Conservation (phyloP, 2,329 filamentous ascomycete genomes). For the Tolypocladium amazonense region DNA sequence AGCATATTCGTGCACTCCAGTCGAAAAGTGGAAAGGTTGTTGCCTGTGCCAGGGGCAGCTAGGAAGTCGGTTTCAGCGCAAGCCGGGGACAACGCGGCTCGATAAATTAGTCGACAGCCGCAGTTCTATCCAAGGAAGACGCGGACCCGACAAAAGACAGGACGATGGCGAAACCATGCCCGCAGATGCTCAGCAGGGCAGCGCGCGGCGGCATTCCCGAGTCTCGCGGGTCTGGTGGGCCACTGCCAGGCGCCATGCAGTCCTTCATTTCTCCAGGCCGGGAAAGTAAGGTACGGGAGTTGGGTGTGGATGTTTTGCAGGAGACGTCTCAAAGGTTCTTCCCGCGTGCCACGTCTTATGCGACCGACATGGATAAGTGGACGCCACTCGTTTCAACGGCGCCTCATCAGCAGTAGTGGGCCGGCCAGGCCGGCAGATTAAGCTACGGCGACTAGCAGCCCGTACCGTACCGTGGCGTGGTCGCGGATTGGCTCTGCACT, state of each 20-base stretch:
- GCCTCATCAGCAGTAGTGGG: constrained; percentile 3
- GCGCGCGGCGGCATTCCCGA: background rate
- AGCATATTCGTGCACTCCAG: background rate
- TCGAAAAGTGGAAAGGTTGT: background rate
- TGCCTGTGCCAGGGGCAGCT: background rate
- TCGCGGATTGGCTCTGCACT: background rate
- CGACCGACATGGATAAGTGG: constrained; percentile 11
- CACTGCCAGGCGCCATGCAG: background rate
- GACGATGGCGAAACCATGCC: background rate
- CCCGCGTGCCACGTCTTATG: background rate
- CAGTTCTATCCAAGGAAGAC: background rate
- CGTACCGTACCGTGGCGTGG: background rate
- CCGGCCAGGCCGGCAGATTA: constrained; percentile 6
- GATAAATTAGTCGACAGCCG: background rate
- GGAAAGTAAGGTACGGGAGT: background rate
- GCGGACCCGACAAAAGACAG: background rate
- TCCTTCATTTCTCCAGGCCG: background rate
- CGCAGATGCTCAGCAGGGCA: background rate
- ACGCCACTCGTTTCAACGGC: constrained; percentile 13
- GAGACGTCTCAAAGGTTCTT: background rate
- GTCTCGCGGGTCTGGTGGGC: background rate
- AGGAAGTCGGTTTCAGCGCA: background rate
- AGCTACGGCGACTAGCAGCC: background rate
- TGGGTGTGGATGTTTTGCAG: constrained; percentile 1
- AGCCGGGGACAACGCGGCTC: background rate